Conservation (phyloP, 2,329 filamentous ascomycete genomes). For the Cadophora malorum region DNA sequence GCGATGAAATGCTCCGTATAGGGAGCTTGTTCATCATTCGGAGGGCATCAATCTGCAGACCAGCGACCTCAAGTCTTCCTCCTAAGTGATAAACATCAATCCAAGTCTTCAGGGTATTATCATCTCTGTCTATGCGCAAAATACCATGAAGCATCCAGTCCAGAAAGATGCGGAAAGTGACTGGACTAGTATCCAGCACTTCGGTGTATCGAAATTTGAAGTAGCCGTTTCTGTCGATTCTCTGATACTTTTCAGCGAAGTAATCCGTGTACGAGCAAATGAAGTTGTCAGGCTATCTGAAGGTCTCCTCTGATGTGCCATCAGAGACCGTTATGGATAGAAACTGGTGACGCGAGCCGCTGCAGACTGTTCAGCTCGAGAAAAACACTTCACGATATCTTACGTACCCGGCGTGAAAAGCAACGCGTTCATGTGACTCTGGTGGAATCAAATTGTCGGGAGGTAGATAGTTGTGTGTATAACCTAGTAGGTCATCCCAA, state of each 20-base stretch:
- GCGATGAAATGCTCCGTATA: not conserved
- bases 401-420: too few species aligned
- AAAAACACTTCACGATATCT: not conserved
- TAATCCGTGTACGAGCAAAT: not conserved
- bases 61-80: too few species aligned
- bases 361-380: not conserved
- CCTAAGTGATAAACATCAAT: not conserved
- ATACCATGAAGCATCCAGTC: not conserved
- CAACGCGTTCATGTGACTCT: too few species aligned
- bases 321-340: not conserved
- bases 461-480: too few species aligned
- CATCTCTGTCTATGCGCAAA: not conserved
- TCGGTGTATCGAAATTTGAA: not conserved
- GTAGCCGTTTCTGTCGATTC: not conserved
- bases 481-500: too few species aligned
- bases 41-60: not conserved
- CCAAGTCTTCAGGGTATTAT: too few species aligned
- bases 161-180: not conserved
- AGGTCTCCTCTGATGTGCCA: not conserved
- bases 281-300: not conserved
- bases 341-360: not conserved
- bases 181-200: not conserved
- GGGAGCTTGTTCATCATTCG: not conserved
- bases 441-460: too few species aligned
- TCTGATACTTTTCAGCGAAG: not conserved